phyloP scores from a whole-genome alignment of 2,329 filamentous ascomycete species.

The Bipolaris oryzae region DNA sequence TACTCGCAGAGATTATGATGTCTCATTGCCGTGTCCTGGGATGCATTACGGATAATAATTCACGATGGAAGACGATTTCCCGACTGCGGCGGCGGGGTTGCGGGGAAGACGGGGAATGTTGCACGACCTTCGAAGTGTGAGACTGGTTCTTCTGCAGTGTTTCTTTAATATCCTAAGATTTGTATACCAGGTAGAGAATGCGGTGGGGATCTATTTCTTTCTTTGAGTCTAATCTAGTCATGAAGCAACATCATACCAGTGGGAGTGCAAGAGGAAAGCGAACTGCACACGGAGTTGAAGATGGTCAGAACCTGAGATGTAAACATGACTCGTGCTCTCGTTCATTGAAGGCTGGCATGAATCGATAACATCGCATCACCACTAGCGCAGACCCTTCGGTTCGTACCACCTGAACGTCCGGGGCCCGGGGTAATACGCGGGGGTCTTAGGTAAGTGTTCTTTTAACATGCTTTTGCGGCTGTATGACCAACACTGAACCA shows the following conservation, averaged over 20 bases:
- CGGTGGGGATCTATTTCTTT: no score
- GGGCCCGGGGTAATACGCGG: no score
- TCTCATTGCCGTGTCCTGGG: not conserved
- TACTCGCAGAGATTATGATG: not conserved
- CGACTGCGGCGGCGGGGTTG: slow-evolving; percentile 3
- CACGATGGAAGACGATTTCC: slow-evolving; percentile 12
- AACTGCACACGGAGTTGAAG: not conserved
- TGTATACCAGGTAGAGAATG: not conserved
- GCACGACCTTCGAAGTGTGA: not conserved
- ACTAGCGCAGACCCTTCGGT: not conserved
- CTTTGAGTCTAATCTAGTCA: no score
- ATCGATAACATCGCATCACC: not conserved
- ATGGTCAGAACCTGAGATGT: no score
- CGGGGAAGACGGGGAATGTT: slow-evolving; percentile 8
- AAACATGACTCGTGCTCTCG: not conserved
- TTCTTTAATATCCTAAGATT: not conserved
- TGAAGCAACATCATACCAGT: no score
- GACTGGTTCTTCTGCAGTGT: no score
- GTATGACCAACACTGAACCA: no score
- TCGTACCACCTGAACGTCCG: no score
- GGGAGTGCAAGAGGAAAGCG: no score
- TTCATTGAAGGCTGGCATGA: not conserved
- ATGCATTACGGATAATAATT: slow-evolving; percentile 22
- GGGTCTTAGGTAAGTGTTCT: no score
- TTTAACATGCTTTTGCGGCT: no score